These are phyloP conservation scores for Jackrogersella minutella DNA, from an alignment of 495 filamentous ascomycete species.

Conservation along the genomic window DNA sequence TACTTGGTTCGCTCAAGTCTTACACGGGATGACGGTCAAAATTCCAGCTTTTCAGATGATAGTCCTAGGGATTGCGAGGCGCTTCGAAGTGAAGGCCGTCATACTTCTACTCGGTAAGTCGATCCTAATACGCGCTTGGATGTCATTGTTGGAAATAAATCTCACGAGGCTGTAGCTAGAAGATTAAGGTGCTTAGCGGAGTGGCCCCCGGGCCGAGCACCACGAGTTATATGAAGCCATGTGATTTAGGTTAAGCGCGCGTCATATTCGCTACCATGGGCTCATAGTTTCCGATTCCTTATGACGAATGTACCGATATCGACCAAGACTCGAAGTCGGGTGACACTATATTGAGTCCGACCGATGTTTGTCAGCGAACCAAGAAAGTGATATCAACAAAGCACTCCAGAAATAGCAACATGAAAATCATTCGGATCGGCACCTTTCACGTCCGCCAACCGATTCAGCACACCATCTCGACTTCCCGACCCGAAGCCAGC, in stretches of 20 bases:
- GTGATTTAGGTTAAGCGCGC: conserved; percentile 1
- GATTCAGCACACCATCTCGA: neutral
- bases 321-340: neutral
- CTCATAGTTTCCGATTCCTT: neutral
- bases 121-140: neutral
- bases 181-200: neutral
- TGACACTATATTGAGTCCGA: neutral
- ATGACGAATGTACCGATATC: conserved; percentile 5
- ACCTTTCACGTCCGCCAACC: conserved; percentile 4
- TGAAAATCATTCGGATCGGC: neutral
- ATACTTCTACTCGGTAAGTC: neutral
- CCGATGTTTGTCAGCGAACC: neutral
- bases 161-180: conserved; percentile 1
- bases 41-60: neutral
- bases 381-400: neutral
- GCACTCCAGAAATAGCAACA: conserved; percentile 10
- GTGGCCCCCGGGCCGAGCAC: neutral
- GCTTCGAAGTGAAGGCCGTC: neutral
- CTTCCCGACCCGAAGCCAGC: neutral
- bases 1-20: neutral
- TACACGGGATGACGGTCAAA: neutral
- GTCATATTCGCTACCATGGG: conserved; percentile 1
- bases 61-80: neutral
- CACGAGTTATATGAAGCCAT: neutral
- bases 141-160: neutral